Conservation (phyloP, 352 stramenopile genomes). For the Pythium aristosporum region DNA sequence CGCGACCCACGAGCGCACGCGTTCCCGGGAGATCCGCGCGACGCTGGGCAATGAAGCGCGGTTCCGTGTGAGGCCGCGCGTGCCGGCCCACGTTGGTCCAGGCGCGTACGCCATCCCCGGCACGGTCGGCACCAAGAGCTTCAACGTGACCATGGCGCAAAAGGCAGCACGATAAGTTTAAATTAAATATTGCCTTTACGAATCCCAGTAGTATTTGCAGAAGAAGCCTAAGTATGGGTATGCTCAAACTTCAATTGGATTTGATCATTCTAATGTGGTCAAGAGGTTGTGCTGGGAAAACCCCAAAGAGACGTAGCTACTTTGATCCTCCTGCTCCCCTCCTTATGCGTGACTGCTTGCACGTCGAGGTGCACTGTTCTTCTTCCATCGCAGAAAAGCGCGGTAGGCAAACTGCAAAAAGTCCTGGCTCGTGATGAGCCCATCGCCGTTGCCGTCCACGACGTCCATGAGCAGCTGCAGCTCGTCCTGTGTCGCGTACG, state of each 20-base stretch:
- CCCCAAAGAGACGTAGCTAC: no score
- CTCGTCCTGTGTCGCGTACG: conserved; percentile 82
- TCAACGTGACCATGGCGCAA: conserved; percentile 39
- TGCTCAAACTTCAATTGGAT: background rate
- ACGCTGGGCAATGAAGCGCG: conserved; percentile 32
- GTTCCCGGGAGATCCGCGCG: conserved; percentile 18
- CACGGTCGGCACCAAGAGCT: conserved; percentile 39
- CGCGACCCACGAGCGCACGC: conserved; percentile 13
- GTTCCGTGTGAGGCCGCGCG: conserved; percentile 27
- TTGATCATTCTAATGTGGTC: background rate
- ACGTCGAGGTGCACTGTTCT: conserved; percentile 19
- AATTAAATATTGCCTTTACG: background rate
- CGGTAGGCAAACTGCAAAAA: conserved; percentile 83
- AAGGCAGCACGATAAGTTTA: background rate
- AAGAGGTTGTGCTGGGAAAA: background rate
- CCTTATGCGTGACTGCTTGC: conserved; percentile 5
- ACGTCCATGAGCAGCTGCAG: conserved; percentile 74
- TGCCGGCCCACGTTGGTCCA: conserved; percentile 32
- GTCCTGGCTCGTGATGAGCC: conserved; percentile 74
- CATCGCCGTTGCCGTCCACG: conserved; percentile 78
- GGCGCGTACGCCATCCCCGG: conserved; percentile 33
- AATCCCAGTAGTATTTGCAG: background rate
- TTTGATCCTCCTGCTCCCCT: no score
- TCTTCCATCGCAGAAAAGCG: conserved; percentile 65
- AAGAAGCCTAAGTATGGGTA: no score